Evolutionary conservation across 2,329 filamentous ascomycete genomes (phyloP), one percentile per base, ranked within the genome.

Genomic region (Aureobasidium sp.): DNA sequence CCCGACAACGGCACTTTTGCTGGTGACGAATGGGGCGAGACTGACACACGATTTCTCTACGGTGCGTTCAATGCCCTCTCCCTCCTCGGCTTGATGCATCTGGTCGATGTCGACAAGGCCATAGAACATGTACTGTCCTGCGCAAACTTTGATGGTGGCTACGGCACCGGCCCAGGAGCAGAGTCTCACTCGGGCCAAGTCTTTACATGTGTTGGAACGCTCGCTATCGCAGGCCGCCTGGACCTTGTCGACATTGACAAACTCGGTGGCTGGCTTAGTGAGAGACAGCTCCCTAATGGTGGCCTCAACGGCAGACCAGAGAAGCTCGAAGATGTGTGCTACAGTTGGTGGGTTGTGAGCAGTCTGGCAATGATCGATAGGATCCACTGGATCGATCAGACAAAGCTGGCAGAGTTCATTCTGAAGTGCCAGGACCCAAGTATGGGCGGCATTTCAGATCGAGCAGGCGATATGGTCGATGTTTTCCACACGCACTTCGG

Each of bases 261-360:
- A 68, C 79, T 97, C 5, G 92, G 87, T 20, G 84, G 86, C 53
- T 99, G 94, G 94, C 80, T 99, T 60, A 96, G 91, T 74, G 94
- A 99, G 76, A 84, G 94, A 65, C 94, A 99, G 73, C 80, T 96
- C 31, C 84, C 90, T 11, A 87, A 87, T 52, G 94, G 94, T 34
- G 94, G 94, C 0, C 78, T 99, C 56, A 99, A 99, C 72, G 94
- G 94, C 2, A 84, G 94, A 53, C 94, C 94, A 0, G 94, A 97
- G 77, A 99, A 99, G 79, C 78, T 89, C 65, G 93, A 96, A 73
- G 94, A 99, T 73, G 93, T 96, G 15, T 99, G 94, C 78, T 99
- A 99, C 77, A 96, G 91, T 73, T 99, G 94, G 94, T 99, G 94
- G 94, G 94, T 97, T 48, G 79, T 93, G 71, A 93, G 90, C 71